Evolutionary conservation across 768 basidiomycete species (phyloP), one percentile per base, ranked within the genome.

Genomic region (Pleurotus platypus): DNA sequence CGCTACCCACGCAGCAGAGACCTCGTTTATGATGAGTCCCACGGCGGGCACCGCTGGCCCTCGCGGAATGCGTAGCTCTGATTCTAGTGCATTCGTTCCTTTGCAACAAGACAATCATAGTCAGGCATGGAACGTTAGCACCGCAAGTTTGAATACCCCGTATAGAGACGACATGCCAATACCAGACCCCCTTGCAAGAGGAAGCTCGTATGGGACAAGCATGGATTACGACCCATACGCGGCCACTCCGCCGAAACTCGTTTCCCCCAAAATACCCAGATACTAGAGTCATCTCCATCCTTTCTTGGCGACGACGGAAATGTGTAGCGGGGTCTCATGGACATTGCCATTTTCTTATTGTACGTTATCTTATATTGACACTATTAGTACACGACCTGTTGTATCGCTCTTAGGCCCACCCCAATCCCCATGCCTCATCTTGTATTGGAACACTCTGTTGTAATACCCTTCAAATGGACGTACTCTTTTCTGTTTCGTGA

Each of bases 61-160:
- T 46, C 62, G 69, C 24, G 76, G 68, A 56, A 62, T 67, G 55
- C 72, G 84, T 40, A 70, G 70, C 70, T 85, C 85, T 60, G 82
- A 87, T 72, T 83, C 85, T 63, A 86, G 84, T 60, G 80, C 86
- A 37, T 89, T 90, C 64, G 74, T 87, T 51, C 88, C 89, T n/a
- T 68, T 90, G 63, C 81, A 82, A 61, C 85, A 86, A 66, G 81
- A 79, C 56, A 85, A 82, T 64, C 62, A 73, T 55, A 83, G 79
- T 62, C 76, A 75, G 62, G 75, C 78, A 48, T 86, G 84, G 84
- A 82, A 83, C 61, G 74, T 75, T 47, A 87, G 85, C 66, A 75
- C 67, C 16, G 66, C 68, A 37, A 80, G 75, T 63, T 66, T 86
- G 61, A 68, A 72, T 38, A 63, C 72, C 58, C 72, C 74, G 15